Conservation (phyloP, 768 basidiomycete genomes). For the Fomitopsis serialis region DNA sequence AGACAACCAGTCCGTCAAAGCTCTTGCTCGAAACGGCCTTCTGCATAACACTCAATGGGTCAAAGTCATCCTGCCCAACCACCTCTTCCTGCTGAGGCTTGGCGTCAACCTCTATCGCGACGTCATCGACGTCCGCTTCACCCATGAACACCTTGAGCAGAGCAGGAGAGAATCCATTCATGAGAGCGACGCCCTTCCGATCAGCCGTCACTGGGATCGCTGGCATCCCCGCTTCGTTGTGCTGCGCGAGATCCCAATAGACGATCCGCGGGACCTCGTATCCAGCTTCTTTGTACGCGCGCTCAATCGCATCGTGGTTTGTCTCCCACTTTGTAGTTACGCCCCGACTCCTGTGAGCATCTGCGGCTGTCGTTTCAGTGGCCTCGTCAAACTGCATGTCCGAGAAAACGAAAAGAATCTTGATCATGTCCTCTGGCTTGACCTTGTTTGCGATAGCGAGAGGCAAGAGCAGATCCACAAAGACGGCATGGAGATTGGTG, state of each 20-base stretch:
- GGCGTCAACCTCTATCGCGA: conserved; percentile 18
- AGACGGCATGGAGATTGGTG: conserved; percentile 59
- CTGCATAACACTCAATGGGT: conserved; percentile 24
- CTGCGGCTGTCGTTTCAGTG: too few relatives aligned
- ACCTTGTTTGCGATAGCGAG: conserved; percentile 52
- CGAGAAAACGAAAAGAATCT: conserved; percentile 68
- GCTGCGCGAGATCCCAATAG: conserved; percentile 55
- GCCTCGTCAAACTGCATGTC: conserved; percentile 72
- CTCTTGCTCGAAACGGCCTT: conserved; percentile 42
- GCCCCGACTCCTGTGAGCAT: too few relatives aligned
- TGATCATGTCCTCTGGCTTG: conserved; percentile 67
- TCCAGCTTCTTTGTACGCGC: conserved; percentile 52
- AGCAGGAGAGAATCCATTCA: conserved; percentile 65
- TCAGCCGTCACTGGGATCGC: conserved; percentile 47
- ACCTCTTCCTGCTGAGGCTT: conserved; percentile 29
- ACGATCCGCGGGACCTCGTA: conserved; percentile 72
- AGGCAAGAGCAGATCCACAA: conserved; percentile 58
- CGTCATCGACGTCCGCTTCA: conserved; percentile 33
- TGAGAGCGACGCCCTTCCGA: conserved; percentile 56
- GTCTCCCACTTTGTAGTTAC: conserved; percentile 49
- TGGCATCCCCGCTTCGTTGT: conserved; percentile 7
- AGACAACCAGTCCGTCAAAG: conserved; percentile 54
- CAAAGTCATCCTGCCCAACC: too few relatives aligned
- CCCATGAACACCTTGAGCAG: conserved; percentile 74
- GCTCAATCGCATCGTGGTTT: conserved; percentile 51